Base-by-base conservation (phyloP, 805 yeast genomes). In the Wickerhamomyces bovis region DNA sequence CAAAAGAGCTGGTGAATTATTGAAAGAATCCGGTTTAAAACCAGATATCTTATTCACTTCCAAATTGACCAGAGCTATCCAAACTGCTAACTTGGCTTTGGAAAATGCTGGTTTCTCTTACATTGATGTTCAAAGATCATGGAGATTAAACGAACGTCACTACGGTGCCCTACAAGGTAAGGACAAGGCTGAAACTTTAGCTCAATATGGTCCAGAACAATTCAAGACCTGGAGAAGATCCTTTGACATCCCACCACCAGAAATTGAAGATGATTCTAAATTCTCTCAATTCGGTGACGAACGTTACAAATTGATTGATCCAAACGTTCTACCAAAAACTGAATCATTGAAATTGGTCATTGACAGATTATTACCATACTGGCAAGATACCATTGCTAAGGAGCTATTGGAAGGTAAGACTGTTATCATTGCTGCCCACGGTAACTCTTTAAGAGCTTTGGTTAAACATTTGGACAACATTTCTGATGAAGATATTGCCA, bases 81-180 rank as follows among this genome's bases (percentile, higher is more conserved):
- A 89, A 75, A 90, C 98, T 55, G 97, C 97, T 61, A 85, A 90
- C 85, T 80, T 92, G 69, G 97, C 97, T 49, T 76, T 90, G 60
- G 88, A 85, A 53, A 69, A 76, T 56, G 92, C 97, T 49, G 97
- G 89, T 72, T 87, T 89, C 68, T 73, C 88, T 60, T 90, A 81
- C 80, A 79, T 90, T 58, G 96, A 95, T 65, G 95, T 86, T 63
- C 81, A 83, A 72, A 87, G 97, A 79, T 80, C 92, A 47, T 92
- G 97, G 97, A 86, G 97, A 80, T 81, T 90, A 70, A 90, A 90
- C 77, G 98, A 90, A 78, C 94, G 98, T 80, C 97, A 90, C 75
- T 90, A 90, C 77, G 98, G 98, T 80, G 97, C 89, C 61, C 81
- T 90, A 65, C 97, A 92, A 77, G 98, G 98, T 71, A 89, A 92